Base-by-base conservation (phyloP, 192 early-diverging fungal species). In the Chytriomyces confervae region DNA sequence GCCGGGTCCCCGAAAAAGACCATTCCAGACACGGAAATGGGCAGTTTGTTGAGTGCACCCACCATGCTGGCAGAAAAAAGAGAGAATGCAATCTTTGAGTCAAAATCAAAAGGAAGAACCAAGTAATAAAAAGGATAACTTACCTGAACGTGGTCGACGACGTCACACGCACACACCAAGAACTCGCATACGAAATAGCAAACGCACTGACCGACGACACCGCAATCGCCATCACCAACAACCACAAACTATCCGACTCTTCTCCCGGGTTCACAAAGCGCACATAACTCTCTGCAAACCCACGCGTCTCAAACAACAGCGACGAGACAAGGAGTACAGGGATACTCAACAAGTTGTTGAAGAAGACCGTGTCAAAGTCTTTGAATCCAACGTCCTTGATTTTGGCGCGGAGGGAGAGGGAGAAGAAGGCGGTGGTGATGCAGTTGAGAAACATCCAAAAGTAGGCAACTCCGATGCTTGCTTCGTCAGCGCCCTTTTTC, bases 301-400 rank as follows among this genome's bases (percentile, higher is more conserved):
- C 82, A 3, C 11, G 10, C 9, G 48, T 27, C 79, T 89, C 88
- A 27, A 80, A 57, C 7, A 85, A 11, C n/a, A 87, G 50, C 6
- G 81, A 86, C 27, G 67, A 62, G 23, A 83, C 47, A 10, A 87
- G 47, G 7, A 90, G 85, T 7, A 89, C 84, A 7, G 97, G 97
- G 67, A 95, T 84, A 0, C 94, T 94, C 20, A 99, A 85, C 50
- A 96, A 77, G 79, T 98, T 99, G 90, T 99, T 99, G 84, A 95
- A 98, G 79, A 92, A 98, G n/a, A 99, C 95, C 3, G 96, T 98
- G 82, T 99, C 97, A 85, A 95, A 96, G 79, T 99, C 97, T 83
- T 95, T 95, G 73, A 99, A 99, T 72, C 90, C 89, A 70, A 94
- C 93, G 73, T 92, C 83, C 85, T 92, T 94, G 80, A 96, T 95